phyloP scores from a whole-genome alignment of 768 basidiomycete species.

The Boletus coccyginus region DNA sequence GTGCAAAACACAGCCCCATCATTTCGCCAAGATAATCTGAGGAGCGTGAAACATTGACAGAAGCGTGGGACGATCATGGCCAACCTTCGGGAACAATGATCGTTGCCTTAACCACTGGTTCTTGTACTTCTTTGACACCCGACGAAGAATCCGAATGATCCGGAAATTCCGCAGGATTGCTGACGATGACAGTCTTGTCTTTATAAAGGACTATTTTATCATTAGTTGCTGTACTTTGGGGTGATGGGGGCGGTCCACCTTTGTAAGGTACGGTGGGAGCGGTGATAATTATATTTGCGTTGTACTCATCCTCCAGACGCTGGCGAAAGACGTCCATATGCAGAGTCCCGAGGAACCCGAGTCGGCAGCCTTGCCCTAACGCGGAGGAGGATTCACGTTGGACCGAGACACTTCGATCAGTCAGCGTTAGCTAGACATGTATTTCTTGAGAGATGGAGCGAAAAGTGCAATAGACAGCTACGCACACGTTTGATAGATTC shows the following conservation, averaged over 20 bases:
- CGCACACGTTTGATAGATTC: conserved; percentile 89
- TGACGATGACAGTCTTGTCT: conserved; percentile 62
- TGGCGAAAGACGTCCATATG: conserved; percentile 98
- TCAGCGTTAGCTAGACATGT: conserved; percentile 64
- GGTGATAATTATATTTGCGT: conserved; percentile 92
- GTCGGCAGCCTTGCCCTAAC: conserved; percentile 89
- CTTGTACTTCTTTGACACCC: conserved; percentile 75
- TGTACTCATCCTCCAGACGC: conserved; percentile 94
- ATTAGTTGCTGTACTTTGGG: neutral
- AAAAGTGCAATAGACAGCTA: neutral
- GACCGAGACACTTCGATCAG: conserved; percentile 85
- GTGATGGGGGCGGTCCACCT: conserved; percentile 37
- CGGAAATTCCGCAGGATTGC: conserved; percentile 96
- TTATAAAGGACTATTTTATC: conserved; percentile 62
- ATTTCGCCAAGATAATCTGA: conserved; percentile 91
- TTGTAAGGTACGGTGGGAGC: conserved; percentile 96
- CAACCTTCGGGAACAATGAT: conserved; percentile 93
- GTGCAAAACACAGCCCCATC: conserved; percentile 90
- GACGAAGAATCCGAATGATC: conserved; percentile 62
- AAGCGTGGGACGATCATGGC: conserved; percentile 1
- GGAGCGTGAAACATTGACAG: neutral
- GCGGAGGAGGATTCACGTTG: conserved; percentile 93
- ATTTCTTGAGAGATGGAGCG: conserved; percentile 8
- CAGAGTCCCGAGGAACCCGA: conserved; percentile 93
- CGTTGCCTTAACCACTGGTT: conserved; percentile 90